These are phyloP conservation scores for Pichia sp. DNA, from an alignment of 1,139 yeast species.

Conservation along the genomic window DNA sequence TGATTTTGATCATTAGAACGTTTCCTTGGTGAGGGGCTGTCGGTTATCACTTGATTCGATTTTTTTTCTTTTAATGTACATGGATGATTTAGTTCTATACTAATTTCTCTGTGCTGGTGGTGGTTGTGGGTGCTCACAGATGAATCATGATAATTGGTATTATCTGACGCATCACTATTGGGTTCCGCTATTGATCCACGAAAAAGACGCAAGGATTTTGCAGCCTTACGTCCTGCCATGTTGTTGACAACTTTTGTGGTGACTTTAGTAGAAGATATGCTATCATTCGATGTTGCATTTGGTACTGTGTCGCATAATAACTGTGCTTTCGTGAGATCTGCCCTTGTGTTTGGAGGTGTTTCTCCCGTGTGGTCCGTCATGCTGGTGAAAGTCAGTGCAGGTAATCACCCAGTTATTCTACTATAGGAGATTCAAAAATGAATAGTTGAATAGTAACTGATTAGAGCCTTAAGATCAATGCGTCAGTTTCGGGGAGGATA, in stretches of 20 bases:
- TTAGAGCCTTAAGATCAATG: no score
- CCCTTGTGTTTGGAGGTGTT: background rate
- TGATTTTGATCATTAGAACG: background rate
- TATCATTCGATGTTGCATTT: background rate
- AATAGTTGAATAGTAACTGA: no score
- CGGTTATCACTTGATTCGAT: background rate
- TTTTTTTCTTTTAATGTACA: constrained; percentile 3
- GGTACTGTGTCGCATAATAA: background rate
- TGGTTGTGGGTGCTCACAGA: background rate
- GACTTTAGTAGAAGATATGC: constrained; percentile 12
- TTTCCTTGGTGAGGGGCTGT: background rate
- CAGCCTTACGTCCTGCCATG: constrained; percentile 39
- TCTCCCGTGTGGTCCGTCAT: background rate
- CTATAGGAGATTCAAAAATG: no score
- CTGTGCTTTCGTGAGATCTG: background rate
- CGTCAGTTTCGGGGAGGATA: no score
- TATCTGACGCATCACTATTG: background rate
- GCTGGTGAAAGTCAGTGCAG: no score
- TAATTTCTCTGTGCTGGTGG: background rate
- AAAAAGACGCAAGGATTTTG: constrained; percentile 36
- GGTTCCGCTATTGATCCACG: constrained; percentile 18
- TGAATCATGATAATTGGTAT: background rate
- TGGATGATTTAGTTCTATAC: constrained; percentile 2
- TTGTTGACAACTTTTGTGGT: constrained; percentile 18
- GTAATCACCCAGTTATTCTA: no score